These are phyloP conservation scores for Medicago lupulina DNA, from an alignment of 306 rosid species.

Conservation along the genomic window DNA sequence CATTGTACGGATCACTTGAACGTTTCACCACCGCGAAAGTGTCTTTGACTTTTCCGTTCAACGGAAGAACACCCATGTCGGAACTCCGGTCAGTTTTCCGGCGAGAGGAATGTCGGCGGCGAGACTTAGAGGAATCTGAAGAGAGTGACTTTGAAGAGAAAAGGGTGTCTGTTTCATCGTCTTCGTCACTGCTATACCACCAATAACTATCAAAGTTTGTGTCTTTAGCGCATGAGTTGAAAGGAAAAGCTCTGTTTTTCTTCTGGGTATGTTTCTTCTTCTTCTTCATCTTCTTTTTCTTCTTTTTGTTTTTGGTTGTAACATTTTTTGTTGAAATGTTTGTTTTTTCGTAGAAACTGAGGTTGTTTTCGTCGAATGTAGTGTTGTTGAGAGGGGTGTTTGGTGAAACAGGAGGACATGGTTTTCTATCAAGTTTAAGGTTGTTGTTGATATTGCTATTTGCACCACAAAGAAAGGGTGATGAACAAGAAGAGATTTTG, in stretches of 20 bases:
- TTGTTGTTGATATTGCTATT: neutral
- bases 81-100: constrained; percentile 50
- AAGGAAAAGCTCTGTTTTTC: constrained; percentile 45
- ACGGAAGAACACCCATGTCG: constrained; percentile 61
- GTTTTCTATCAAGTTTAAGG: constrained; percentile 20
- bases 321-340: constrained; percentile 6
- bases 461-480: constrained; percentile 49
- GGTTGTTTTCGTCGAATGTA: constrained; percentile 42
- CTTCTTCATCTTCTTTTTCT: constrained; percentile 34
- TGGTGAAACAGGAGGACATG: constrained; percentile 60
- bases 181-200: constrained; percentile 85
- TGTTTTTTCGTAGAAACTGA: constrained; percentile 25
- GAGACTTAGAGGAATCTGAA: constrained; percentile 73
- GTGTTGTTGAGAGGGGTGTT: no score
- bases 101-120: constrained; percentile 43
- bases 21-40: constrained; percentile 95
- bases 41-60: constrained; percentile 78
- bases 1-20: constrained; percentile 89
- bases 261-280: constrained; percentile 48
- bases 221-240: constrained; percentile 59
- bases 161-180: constrained; percentile 77
- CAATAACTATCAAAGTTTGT: constrained; percentile 58
- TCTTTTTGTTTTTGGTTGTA: constrained; percentile 27
- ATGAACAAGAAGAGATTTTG: constrained; percentile 52
- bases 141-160: constrained; percentile 79